These are phyloP conservation scores for Pezicula carpinea DNA, from an alignment of 2,329 filamentous ascomycete species.

Conservation along the genomic window DNA sequence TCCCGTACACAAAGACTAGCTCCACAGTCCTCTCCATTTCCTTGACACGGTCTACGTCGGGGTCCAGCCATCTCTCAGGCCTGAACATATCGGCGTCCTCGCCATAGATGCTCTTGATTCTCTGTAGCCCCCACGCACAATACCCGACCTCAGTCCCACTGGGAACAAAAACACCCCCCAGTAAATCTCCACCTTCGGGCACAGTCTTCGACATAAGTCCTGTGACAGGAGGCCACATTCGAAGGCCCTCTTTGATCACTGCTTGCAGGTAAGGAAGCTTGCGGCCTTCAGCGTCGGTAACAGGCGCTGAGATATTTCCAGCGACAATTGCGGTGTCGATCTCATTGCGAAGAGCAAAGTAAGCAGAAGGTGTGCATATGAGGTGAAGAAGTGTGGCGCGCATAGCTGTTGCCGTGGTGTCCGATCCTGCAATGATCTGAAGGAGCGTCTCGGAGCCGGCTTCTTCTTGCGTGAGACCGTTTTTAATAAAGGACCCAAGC, in stretches of 20 bases:
- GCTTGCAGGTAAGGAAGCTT: conserved; percentile 44
- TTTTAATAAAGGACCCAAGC: conserved; percentile 44
- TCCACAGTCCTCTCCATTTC: conserved; percentile 36
- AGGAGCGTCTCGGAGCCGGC: background rate
- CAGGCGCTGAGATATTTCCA: conserved; percentile 17
- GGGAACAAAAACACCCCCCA: conserved; percentile 18
- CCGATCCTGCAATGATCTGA: conserved; percentile 46
- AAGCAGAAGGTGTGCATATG: conserved; percentile 43
- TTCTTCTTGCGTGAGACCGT: conserved; percentile 24
- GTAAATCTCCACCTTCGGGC: conserved; percentile 10
- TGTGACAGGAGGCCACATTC: conserved; percentile 40
- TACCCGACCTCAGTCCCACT: conserved; percentile 7
- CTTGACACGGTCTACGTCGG: background rate
- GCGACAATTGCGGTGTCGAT: conserved; percentile 35
- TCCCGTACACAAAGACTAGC: conserved; percentile 38
- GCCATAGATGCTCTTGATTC: conserved; percentile 30
- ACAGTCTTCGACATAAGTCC: conserved; percentile 17
- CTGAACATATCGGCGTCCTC: conserved; percentile 34
- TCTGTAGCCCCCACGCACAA: conserved; percentile 30
- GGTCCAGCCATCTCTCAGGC: conserved; percentile 44
- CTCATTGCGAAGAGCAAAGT: conserved; percentile 40
- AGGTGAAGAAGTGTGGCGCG: conserved; percentile 48
- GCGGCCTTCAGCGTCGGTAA: conserved; percentile 32
- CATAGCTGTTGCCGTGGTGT: conserved; percentile 52
- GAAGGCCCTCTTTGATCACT: conserved; percentile 43